Conservation (phyloP, 371 early-diverging fungal genomes). For the Circinella minor region DNA sequence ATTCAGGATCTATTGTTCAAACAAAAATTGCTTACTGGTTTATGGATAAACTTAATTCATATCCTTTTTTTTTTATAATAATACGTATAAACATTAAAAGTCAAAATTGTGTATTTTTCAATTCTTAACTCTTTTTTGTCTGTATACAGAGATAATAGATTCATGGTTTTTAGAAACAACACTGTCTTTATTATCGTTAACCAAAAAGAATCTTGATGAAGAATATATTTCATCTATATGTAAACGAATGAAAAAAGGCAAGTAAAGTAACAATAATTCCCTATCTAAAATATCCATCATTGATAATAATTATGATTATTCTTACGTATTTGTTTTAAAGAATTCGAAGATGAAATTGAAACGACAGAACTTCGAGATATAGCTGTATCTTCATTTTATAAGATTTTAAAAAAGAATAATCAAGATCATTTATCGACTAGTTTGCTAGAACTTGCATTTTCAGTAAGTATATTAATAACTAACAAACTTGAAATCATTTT, state of each 20-base stretch:
- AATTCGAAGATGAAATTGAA: slow-evolving; percentile 17
- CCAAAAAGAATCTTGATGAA: slow-evolving; percentile 24
- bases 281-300: too few species aligned
- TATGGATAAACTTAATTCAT: slow-evolving; percentile 20
- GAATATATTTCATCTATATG: slow-evolving; percentile 30
- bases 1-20: background rate
- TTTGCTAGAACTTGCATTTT: slow-evolving; percentile 14
- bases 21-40: slow-evolving; percentile 29
- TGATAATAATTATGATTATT: too few species aligned
- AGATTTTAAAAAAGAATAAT: slow-evolving; percentile 26
- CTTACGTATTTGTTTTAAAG: too few species aligned
- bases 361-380: slow-evolving; percentile 20
- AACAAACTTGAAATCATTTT: too few species aligned
- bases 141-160: slow-evolving; percentile 7
- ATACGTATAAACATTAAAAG: background rate
- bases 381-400: slow-evolving; percentile 25
- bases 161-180: slow-evolving; percentile 25
- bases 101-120: too few species aligned
- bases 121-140: too few species aligned
- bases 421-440: slow-evolving; percentile 4
- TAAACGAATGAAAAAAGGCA: slow-evolving; percentile 24
- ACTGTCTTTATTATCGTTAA: slow-evolving; percentile 19
- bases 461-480: background rate
- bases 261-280: too few species aligned
- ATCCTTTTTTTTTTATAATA: slow-evolving; percentile 30